Evolutionary conservation across 352 stramenopile genomes (phyloP).

Genomic region (Pythium coloratum): DNA sequence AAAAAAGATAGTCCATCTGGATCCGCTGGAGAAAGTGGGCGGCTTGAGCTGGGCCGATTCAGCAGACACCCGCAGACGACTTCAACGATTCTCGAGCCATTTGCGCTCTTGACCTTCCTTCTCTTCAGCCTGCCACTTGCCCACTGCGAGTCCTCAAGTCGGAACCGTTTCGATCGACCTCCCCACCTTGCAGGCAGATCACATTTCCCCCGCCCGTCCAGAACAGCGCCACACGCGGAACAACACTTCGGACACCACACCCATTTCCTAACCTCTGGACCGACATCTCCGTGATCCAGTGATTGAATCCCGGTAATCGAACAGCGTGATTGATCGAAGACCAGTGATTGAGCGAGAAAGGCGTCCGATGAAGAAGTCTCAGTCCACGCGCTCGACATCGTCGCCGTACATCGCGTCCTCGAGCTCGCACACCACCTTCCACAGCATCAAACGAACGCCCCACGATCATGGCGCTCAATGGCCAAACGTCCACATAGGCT

Average conservation of each 20-base stretch:
- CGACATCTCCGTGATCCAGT: background rate
- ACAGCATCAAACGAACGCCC: slow-evolving; percentile 10
- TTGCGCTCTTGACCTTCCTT: background rate
- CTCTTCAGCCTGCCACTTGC: background rate
- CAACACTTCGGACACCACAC: background rate
- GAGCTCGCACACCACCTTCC: slow-evolving; percentile 21
- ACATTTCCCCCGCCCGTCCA: background rate
- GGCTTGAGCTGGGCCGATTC: background rate
- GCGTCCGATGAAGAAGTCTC: slow-evolving; percentile 16
- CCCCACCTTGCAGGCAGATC: background rate
- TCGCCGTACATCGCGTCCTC: slow-evolving; percentile 19
- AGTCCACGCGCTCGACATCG: slow-evolving; percentile 9
- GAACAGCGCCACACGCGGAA: background rate
- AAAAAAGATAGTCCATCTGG: slow-evolving; percentile 1
- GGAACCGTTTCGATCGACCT: background rate
- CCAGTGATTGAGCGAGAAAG: background rate
- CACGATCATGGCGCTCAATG: background rate
- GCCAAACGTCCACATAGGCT: slow-evolving; percentile 1
- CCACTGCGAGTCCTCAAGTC: background rate
- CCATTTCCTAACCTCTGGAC: background rate
- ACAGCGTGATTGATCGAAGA: background rate
- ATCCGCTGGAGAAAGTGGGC: background rate
- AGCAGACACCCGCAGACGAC: background rate
- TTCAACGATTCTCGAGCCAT: background rate
- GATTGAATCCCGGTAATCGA: background rate